phyloP scores from a whole-genome alignment of 768 basidiomycete species.

The Leccinum ochraceum region DNA sequence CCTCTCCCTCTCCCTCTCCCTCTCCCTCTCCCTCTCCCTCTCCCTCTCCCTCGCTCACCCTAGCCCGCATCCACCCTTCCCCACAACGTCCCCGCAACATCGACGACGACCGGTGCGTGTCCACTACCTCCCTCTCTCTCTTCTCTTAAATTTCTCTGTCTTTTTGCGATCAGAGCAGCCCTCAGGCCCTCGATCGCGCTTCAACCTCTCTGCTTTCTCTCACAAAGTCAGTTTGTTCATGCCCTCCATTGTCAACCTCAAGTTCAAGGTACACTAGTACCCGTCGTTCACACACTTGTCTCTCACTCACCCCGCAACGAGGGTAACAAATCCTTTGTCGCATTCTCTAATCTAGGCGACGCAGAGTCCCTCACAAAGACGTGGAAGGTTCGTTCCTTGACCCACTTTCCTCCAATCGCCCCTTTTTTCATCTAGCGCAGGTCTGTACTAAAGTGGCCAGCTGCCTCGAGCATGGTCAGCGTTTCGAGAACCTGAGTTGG shows the following conservation, averaged over 20 bases:
- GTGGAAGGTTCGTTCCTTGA: conserved; percentile 66
- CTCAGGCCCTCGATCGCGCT: conserved; percentile 21
- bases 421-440: conserved; percentile 35
- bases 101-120: too few species aligned
- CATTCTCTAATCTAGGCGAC: conserved; percentile 87
- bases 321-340: conserved; percentile 96
- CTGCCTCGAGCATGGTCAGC: conserved; percentile 87
- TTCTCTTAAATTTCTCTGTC: too few species aligned
- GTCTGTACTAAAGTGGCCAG: conserved; percentile 90
- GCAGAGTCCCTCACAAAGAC: conserved; percentile 84
- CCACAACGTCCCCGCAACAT: too few species aligned
- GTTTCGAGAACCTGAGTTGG: conserved; percentile 92
- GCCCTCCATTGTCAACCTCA: conserved; percentile 84
- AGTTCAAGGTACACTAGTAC: conserved; percentile 63
- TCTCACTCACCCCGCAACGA: conserved; percentile 24
- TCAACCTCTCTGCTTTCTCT: not conserved
- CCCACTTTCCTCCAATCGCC: conserved; percentile 5
- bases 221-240: conserved; percentile 36
- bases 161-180: conserved; percentile 4
- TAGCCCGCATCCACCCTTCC: too few species aligned
- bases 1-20: too few species aligned
- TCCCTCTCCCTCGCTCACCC: too few species aligned
- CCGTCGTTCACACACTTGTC: not conserved
- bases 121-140: too few species aligned
- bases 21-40: too few species aligned